Evolutionary conservation across 2,329 filamentous ascomycete genomes (phyloP), one percentile per base, ranked within the genome.

Genomic region (Mycogone perniciosa): DNA sequence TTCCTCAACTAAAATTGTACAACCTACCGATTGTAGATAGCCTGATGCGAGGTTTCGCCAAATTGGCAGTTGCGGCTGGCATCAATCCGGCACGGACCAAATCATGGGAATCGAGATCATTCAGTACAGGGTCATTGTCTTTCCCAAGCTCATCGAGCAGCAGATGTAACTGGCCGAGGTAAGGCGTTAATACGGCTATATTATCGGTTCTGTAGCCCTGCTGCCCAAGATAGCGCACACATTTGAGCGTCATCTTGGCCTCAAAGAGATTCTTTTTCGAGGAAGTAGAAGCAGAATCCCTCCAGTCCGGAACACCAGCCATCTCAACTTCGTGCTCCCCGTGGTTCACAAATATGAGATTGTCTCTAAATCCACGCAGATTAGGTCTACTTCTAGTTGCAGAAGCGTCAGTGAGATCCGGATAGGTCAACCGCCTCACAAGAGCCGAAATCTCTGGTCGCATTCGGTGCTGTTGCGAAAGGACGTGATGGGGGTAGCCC

Each of bases 151-250:
- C 70, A 0, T 81, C 71, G 11, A 69, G 63, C 2, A 90, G 67
- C 0, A 85, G 68, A 3, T 67, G 74, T 0, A 90, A 63, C 56
- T 89, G 86, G 0, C 84, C 85, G 0, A 89, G 69, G 57, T 90
- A 90, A 0, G 86, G 86, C 0, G 84, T 88, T 1, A 90, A 64
- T 0, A 90, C 69, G 0, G 88, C 85, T 7, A 89, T 70, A 2
- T 85, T 68, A 4, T 80, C 71, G 0, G 82, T 81, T 4, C 74
- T 73, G 58, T 89, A 89, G 0, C 84, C 84, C 56, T 90, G 86
- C 53, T 88, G 86, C 0, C 71, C 81, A 0, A 90, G 67, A 56
- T 88, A 89, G 6, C 74, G 76, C 1, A 89, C 79, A 45, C 75
- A 76, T 54, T 76, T 80, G 26, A 88, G 61, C 0, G 85, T 75